These are phyloP conservation scores for Protea cynaroides DNA, from an alignment of 164 flowering plant genomes.

Conservation along the genomic window DNA sequence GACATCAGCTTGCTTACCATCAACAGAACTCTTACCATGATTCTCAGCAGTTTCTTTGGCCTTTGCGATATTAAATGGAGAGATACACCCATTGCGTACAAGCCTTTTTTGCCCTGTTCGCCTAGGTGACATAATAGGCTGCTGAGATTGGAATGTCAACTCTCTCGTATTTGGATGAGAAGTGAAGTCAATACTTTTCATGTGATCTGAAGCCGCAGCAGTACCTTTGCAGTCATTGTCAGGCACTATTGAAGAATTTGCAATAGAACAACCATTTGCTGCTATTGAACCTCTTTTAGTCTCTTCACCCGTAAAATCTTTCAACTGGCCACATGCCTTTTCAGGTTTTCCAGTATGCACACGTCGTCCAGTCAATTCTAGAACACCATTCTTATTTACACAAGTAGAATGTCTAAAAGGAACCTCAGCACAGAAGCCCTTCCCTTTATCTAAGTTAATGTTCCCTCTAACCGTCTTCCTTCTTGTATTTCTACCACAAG, in stretches of 20 bases:
- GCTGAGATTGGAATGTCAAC: conserved; percentile 5
- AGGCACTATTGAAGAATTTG: conserved; percentile 10
- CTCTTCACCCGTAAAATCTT: conserved; percentile 14
- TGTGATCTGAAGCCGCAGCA: conserved; percentile 14
- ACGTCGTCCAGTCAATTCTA: conserved; percentile 20
- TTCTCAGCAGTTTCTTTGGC: conserved; percentile 29
- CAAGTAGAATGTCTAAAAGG: conserved; percentile 15
- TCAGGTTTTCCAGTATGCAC: conserved; percentile 2
- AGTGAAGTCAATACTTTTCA: conserved; percentile 18
- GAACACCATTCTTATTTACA: conserved; percentile 10
- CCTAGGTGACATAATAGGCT: conserved; percentile 27
- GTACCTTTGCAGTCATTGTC: conserved; percentile 14
- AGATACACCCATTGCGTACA: conserved; percentile 83
- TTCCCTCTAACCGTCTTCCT: conserved; percentile 5
- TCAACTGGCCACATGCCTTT: conserved; percentile 8
- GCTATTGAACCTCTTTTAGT: conserved; percentile 14
- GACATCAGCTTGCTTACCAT: conserved; percentile 15
- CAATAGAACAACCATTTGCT: conserved; percentile 9
- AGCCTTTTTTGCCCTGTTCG: conserved; percentile 46
- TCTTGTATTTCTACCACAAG: conserved; percentile 2
- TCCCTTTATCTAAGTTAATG: conserved; percentile 19
- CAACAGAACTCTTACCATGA: conserved; percentile 5
- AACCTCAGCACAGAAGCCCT: conserved; percentile 10
- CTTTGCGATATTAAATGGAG: conserved; percentile 66
- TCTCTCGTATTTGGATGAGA: conserved; percentile 14